phyloP scores from a whole-genome alignment of 2,329 filamentous ascomycete genomes.

The Ascochyta viciae-villosae region DNA sequence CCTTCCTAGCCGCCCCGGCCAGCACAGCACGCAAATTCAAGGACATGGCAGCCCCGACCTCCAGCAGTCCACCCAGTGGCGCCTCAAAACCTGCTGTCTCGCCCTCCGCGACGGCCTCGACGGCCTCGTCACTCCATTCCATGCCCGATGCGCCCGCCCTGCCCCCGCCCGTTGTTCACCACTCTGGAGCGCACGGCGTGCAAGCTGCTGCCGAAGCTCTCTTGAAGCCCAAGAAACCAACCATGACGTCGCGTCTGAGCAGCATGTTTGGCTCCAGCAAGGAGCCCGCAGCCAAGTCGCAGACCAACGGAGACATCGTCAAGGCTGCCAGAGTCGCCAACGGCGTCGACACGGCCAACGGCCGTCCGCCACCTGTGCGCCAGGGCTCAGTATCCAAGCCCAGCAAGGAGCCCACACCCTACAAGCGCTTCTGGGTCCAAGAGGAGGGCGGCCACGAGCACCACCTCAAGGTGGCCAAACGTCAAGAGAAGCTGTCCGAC shows the following conservation, averaged over 20 bases:
- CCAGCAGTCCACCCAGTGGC: slow-evolving; percentile 33
- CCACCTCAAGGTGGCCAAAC: slow-evolving; percentile 83
- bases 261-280: slow-evolving; percentile 50
- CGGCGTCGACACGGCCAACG: slow-evolving; percentile 28
- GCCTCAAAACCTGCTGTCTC: slow-evolving; percentile 39
- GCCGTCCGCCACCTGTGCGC: slow-evolving; percentile 40
- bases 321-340: slow-evolving; percentile 35
- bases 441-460: slow-evolving; percentile 81
- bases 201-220: slow-evolving; percentile 42
- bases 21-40: slow-evolving; percentile 23
- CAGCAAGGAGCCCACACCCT: slow-evolving; percentile 41
- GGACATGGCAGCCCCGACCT: slow-evolving; percentile 44
- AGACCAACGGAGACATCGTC: slow-evolving; percentile 39
- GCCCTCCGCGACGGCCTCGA: slow-evolving; percentile 45
- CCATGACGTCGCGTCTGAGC: slow-evolving; percentile 53
- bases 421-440: slow-evolving; percentile 63
- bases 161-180: slow-evolving; percentile 35
- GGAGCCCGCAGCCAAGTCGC: slow-evolving; percentile 29
- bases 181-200: slow-evolving; percentile 37
- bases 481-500: slow-evolving; percentile 93
- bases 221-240: slow-evolving; percentile 49
- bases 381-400: slow-evolving; percentile 33
- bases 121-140: slow-evolving; percentile 48
- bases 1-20: slow-evolving; percentile 24
- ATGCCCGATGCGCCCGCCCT: slow-evolving; percentile 44